Evolutionary conservation across 2,329 filamentous ascomycete genomes (phyloP), one percentile per base, ranked within the genome.

Genomic region (Fusarium phyllophilum): DNA sequence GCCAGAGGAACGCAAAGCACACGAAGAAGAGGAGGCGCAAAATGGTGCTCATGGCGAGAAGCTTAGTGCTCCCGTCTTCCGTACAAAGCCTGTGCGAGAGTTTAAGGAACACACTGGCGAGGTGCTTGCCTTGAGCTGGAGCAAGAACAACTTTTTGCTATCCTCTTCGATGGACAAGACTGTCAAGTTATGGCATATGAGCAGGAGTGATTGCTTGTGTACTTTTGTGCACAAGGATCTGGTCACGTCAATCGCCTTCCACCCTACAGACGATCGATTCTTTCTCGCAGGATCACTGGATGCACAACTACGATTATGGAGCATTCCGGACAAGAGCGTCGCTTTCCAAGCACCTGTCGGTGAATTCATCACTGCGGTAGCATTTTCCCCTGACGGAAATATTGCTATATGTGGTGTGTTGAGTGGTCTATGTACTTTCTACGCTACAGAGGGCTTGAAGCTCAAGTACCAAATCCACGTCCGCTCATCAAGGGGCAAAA

Each of bases 161-260:
- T 98, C 96, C 8, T 97, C 95, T 0, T 97, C 95, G 0, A 98
- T 98, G 95, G 96, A 99, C 81, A 98, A 98, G 85, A 97, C 95
- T 0, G 96, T 99, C 18, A 90, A 94, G 20, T 83, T 99, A 54
- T 99, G 96, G 96, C 96, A 99, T 82, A 88, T 96, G 71, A 96
- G 90, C 79, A 89, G 96, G 59, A 83, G 88, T 8, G 95, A 98
- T 78, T 98, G 95, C 78, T 86, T 99, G 2, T 97, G 95, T 82
- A 95, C 93, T 5, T 99, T 98, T 84, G 94, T 95, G 78, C 96
- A 98, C 82, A 94, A 92, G 77, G 96, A 99, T 80, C 95, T 98
- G 77, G 96, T 98, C 52, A 97, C 96, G 0, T 96, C 95, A 3
- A 95, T 99, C 56, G 91, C 94, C 42, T 99, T 99, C 75, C 96